These are phyloP conservation scores for Coemansia sp. DNA, from an alignment of 192 early-diverging fungal genomes.

Conservation along the genomic window DNA sequence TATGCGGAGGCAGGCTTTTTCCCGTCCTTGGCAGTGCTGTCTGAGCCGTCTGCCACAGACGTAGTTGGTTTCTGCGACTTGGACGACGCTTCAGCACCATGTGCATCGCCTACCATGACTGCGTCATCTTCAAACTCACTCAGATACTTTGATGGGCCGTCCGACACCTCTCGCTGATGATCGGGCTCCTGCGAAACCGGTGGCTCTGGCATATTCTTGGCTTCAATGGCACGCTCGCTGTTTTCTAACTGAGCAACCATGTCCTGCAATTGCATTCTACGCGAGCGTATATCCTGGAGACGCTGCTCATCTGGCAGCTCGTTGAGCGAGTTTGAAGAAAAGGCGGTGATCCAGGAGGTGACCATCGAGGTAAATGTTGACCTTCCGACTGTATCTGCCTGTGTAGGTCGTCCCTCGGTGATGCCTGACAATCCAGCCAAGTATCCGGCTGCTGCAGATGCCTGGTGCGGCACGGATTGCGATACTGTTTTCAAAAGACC, in stretches of 20 bases:
- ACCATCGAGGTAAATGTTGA: conserved; percentile 22
- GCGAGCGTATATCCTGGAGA: conserved; percentile 33
- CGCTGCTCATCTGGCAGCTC: conserved; percentile 31
- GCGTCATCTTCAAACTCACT: conserved; percentile 46
- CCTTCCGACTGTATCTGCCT: conserved; percentile 10
- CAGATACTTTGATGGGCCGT: conserved; percentile 10
- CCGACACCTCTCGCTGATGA: not conserved
- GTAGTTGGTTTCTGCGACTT: conserved; percentile 3
- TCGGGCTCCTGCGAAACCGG: not conserved
- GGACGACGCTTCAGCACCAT: conserved; percentile 9
- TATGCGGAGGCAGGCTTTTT: conserved; percentile 8
- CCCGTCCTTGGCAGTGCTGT: not conserved
- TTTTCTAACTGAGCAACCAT: conserved; percentile 43
- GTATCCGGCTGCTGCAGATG: conserved; percentile 28
- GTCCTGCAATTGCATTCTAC: conserved; percentile 39
- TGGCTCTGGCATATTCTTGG: conserved; percentile 3
- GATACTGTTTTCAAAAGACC: conserved; percentile 27
- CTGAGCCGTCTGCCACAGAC: not conserved
- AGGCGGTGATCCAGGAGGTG: conserved; percentile 34
- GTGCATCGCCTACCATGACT: conserved; percentile 35
- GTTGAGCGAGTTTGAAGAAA: conserved; percentile 11
- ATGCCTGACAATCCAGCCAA: conserved; percentile 24
- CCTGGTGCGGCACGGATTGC: conserved; percentile 25
- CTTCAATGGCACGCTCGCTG: conserved; percentile 31
- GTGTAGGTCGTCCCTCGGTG: conserved; percentile 8